Conservation (phyloP, 306 rosid genomes). For the Rosa rugosa region DNA sequence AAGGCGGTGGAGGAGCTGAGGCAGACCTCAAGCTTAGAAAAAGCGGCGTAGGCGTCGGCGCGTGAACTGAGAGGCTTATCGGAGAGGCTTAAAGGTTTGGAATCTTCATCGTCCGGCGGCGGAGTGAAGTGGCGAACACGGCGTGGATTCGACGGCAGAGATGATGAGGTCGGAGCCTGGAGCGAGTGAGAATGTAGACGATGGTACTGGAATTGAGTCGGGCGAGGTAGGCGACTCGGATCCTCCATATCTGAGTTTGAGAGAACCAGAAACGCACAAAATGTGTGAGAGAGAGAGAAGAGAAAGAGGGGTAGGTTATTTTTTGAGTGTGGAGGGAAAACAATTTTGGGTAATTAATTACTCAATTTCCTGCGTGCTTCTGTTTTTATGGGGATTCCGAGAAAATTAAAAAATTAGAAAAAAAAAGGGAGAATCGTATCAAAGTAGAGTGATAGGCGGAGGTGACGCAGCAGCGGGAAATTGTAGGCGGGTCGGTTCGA, state of each 20-base stretch:
- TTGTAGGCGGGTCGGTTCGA: not conserved
- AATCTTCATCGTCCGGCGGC: not conserved
- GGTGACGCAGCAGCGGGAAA: not conserved
- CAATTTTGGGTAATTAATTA: not conserved
- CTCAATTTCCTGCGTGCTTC: not conserved
- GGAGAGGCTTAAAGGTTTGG: not conserved
- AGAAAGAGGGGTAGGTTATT: not conserved
- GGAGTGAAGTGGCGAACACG: slow-evolving; percentile 6
- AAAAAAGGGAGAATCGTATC: not conserved
- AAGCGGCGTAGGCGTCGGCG: slow-evolving; percentile 15
- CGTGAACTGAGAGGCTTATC: slow-evolving; percentile 1
- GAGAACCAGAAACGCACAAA: not conserved
- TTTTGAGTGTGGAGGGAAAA: slow-evolving; percentile 17
- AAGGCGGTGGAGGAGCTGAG: slow-evolving; percentile 1
- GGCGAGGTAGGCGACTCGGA: slow-evolving; percentile 28
- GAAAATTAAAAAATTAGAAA: not conserved
- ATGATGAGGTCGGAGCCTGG: not conserved
- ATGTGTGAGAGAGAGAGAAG: not conserved
- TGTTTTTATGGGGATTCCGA: not conserved
- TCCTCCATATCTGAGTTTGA: slow-evolving; percentile 24
- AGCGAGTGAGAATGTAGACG: slow-evolving; percentile 28
- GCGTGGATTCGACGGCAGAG: slow-evolving; percentile 18
- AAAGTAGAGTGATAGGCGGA: not conserved
- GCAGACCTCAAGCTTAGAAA: slow-evolving; percentile 27
- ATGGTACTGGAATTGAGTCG: slow-evolving; percentile 35